Percentiles rank a stretch among this genome's conserved stretches.
phyloP scores from a whole-genome alignment of 805 yeast genomes.

The Ogataea siamensis region DNA sequence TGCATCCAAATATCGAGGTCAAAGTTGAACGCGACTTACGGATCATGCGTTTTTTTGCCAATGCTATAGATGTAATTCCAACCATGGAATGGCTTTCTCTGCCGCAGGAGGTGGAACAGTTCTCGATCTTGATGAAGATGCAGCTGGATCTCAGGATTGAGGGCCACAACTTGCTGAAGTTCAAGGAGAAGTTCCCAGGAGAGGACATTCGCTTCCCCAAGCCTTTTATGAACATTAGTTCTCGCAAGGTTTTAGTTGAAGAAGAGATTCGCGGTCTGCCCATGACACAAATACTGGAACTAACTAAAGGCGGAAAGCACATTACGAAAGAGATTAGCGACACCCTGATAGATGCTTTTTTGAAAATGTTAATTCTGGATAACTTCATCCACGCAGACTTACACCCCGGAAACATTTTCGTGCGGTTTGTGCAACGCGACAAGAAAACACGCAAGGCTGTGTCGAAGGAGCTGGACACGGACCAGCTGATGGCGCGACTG shows the following conservation, averaged over 20 bases:
- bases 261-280: slow-evolving; percentile 83
- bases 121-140: slow-evolving; percentile 77
- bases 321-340: slow-evolving; percentile 71
- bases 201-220: slow-evolving; percentile 76
- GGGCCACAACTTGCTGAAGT: slow-evolving; percentile 72
- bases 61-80: slow-evolving; percentile 66
- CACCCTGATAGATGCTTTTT: slow-evolving; percentile 84
- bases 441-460: slow-evolving; percentile 39
- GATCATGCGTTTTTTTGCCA: slow-evolving; percentile 83
- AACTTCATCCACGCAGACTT: slow-evolving; percentile 95
- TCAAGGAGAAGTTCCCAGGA: slow-evolving; percentile 63
- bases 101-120: slow-evolving; percentile 92
- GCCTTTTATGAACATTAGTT: slow-evolving; percentile 63
- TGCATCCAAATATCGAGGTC: slow-evolving; percentile 81
- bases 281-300: slow-evolving; percentile 63
- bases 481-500: slow-evolving; percentile 43
- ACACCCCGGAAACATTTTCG: slow-evolving; percentile 93
- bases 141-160: slow-evolving; percentile 91
- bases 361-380: slow-evolving; percentile 89
- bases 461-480: slow-evolving; percentile 46
- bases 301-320: slow-evolving; percentile 42
- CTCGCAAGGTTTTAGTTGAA: slow-evolving; percentile 76
- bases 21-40: slow-evolving; percentile 76
- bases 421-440: slow-evolving; percentile 41
- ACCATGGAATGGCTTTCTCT: slow-evolving; percentile 97